Base-by-base conservation (phyloP, 208 protist species). In the Acanthamoeba triangularis region DNA sequence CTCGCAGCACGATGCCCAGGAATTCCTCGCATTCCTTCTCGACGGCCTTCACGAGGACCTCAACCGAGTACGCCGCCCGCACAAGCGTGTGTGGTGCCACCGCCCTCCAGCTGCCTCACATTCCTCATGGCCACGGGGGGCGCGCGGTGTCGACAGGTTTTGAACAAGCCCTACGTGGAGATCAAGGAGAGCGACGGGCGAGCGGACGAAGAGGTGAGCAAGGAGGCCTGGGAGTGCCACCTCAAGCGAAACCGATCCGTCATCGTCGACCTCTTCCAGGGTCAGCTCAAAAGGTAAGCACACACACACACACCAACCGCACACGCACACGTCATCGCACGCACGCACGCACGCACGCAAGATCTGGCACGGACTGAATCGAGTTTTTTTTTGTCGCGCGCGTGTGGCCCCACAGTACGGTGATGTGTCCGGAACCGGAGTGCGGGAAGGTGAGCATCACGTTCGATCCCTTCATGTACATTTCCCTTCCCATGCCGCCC, bases 221-320 rank as follows among this genome's bases (percentile, higher is more conserved):
- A 95, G 28, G 97, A 98, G 41, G 98, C 98, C 87, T 99, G 99
- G 98, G 95, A 98, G 23, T 97, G 98, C 94, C 98, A 98, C 93
- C 93, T 99, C 13, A 96, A 97, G 65, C 95, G 97, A 74, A 99
- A 99, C 95, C 97, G 98, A 35, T 99, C 98, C 0, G 94, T 99
- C n/a, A 98, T 99, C n/a, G 93, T 95, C 28, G 96, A 97, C 61
- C 61, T 98, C 23, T 98, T 98, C 82, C 97, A 98, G 54, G 98
- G 98, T 1, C 97, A 97, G 95, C 65, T 98, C 25, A 98, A 98
- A 76, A 95, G 96, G 56, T 97, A 96, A 84, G 80, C 87, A 35
- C 30, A 49, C 28, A 88, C 67, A 76, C 67, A 41, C 30, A 13
- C n/a, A 28, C 20, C 10, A 3, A 72, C 20, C n/a, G 30, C n/a